Percentiles rank a stretch among this genome's conserved stretches.
phyloP scores from a whole-genome alignment of 495 filamentous ascomycete species.

The Penicillium lagena region DNA sequence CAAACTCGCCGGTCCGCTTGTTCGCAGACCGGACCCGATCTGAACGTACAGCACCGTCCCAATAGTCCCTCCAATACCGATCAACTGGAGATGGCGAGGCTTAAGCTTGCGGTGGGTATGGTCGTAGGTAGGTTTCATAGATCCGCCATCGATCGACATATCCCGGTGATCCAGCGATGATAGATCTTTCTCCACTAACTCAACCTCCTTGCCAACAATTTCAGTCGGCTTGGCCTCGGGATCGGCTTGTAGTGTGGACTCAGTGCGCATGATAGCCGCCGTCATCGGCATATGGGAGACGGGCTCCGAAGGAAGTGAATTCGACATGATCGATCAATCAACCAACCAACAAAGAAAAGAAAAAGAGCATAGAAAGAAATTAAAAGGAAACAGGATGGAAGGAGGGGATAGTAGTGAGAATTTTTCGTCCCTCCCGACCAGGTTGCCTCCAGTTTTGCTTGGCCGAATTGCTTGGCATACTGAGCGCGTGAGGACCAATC shows the following conservation, averaged over 20 bases:
- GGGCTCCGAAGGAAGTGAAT: constrained; percentile 1
- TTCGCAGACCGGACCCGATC: constrained; percentile 60
- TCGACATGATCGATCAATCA: constrained; percentile 1
- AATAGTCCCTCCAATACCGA: constrained; percentile 71
- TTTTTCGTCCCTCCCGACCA: too few species aligned
- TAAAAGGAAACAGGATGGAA: neutral
- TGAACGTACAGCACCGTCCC: constrained; percentile 77
- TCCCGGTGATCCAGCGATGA: constrained; percentile 7
- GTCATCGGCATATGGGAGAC: constrained; percentile 6
- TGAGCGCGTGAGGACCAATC: too few species aligned
- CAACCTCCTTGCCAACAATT: constrained; percentile 4
- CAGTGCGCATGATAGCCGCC: constrained; percentile 9
- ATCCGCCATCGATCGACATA: constrained; percentile 18
- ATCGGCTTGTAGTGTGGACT: constrained; percentile 2
- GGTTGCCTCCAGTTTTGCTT: too few species aligned
- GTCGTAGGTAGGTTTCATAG: constrained; percentile 29
- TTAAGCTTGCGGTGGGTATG: constrained; percentile 54
- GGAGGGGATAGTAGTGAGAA: too few species aligned
- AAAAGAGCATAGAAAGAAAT: neutral
- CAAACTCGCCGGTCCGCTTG: constrained; percentile 69
- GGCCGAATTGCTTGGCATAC: too few species aligned
- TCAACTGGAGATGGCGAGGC: constrained; percentile 64
- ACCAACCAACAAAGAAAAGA: neutral
- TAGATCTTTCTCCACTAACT: constrained; percentile 11
- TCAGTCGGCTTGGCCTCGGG: constrained; percentile 7